Evolutionary conservation across 1,139 yeast genomes (phyloP), one percentile per base, ranked within the genome.

Genomic region (Kodamaea anthophila): DNA sequence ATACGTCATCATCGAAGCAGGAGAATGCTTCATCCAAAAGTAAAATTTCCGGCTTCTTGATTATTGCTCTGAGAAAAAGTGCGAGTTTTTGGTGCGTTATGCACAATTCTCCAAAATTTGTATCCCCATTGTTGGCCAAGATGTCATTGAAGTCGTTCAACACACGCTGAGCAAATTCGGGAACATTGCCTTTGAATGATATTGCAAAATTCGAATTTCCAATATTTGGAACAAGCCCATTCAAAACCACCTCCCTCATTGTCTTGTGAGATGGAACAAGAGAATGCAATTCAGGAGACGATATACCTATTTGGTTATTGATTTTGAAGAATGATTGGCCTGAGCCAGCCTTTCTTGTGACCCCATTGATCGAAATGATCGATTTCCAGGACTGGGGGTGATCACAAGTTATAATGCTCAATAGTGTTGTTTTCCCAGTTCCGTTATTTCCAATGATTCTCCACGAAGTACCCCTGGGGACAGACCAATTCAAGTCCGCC

Each of bases 361-460:
- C 55, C 0, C 91, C 93, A 45, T 81, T 62, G 34, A 87, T 69
- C 12, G 66, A 54, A 24, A 91, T 67, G 15, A 72, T 75, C 4
- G 77, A 70, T 43, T 76, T 78, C 97, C 97, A 91, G 2, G 96
- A 79, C 53, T 91, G 96, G 0, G 98, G 98, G 49, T 91, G 98
- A 46, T 91, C 98, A 3, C 95, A 91, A 0, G 96, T 86, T 21
- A 91, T 65, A 24, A 91, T 55, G 2, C 96, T 77, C 11, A 91
- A 56, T 12, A 91, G 56, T 0, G 98, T 91, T 4, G 96, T 83
- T 49, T 91, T 91, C 1, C 98, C 98, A 0, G 94, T 70, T 1
- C 98, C 98, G 44, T 91, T 91, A 38, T 78, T 75, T 5, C 98
- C 98, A 33, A 81, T 63, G 22, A 91, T 67, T 49, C 93, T 88